Evolutionary conservation across 176 grass and related monocot species (phyloP), one percentile per base, ranked within the genome.

Genomic region (Secale cereale): DNA sequence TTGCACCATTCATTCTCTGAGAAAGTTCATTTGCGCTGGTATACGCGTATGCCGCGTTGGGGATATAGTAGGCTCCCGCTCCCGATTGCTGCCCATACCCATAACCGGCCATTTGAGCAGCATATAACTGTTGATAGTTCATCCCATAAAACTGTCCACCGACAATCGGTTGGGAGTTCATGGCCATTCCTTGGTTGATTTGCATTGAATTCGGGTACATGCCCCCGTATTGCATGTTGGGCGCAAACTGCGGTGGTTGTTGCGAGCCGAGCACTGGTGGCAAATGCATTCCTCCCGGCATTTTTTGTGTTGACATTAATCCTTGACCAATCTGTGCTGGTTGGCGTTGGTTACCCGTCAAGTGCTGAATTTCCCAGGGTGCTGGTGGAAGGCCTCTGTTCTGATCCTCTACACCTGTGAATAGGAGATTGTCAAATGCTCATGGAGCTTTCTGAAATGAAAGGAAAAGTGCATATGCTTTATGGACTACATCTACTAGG

Each of bases 11-110:
- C 93, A 95, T 95, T 78, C 80, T 90, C 83, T 92, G 86, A 75
- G 85, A 78, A 61, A 95, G 80, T 14, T 95, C 93, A 86, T 90
- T 95, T 59, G 93, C 82, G 70, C 56, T 92, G n/a, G 68, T n/a
- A 88, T 90, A 84, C 1, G 82, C 75, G 32, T 92, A 88, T 45
- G 78, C 59, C 11, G 90, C 85, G 10, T 74, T 94, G 2, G 87
- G 76, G 56, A n/a, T n/a, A n/a, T n/a, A n/a, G n/a, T n/a, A n/a
- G n/a, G n/a, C n/a, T n/a, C n/a, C n/a, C n/a, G n/a, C 80, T 45
- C 78, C 83, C 61, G 83, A 54, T 50, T 62, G 77, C 52, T 86
- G 93, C 11, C 86, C 88, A 48, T 90, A 92, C 77, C 83, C 83
- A 68, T 88, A 90, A 12, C 78, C 60, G 30, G 82, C 57, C 67